Conservation (phyloP, 2,329 filamentous ascomycete genomes). For the Whalleya microplaca region DNA sequence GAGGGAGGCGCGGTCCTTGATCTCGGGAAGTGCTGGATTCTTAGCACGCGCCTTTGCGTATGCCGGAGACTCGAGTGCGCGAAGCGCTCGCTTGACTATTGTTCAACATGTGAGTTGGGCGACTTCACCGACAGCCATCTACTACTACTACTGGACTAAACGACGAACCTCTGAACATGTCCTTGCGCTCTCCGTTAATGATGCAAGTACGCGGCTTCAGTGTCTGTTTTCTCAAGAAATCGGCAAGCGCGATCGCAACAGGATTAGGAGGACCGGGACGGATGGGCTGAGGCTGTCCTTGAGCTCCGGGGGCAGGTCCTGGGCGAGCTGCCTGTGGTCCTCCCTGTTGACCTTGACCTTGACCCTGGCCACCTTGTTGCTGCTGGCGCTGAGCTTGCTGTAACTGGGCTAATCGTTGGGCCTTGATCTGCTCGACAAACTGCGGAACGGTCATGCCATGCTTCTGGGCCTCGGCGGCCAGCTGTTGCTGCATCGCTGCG, state of each 20-base stretch:
- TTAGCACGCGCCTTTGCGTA: constrained; percentile 90
- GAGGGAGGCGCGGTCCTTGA: constrained; percentile 85
- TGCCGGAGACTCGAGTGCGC: constrained; percentile 83
- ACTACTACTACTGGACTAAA: not conserved
- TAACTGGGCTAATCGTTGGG: constrained; percentile 55
- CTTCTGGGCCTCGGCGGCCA: constrained; percentile 81
- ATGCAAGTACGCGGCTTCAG: constrained; percentile 91
- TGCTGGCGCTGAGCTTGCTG: constrained; percentile 47
- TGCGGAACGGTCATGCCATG: constrained; percentile 83
- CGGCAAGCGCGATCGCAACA: constrained; percentile 83
- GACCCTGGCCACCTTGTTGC: constrained; percentile 42
- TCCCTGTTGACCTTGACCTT: constrained; percentile 38
- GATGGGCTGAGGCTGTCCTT: constrained; percentile 67
- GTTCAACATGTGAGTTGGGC: constrained; percentile 16
- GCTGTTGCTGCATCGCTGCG: constrained; percentile 77
- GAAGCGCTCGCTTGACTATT: constrained; percentile 91
- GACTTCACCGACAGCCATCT: not conserved
- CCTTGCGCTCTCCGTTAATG: constrained; percentile 93
- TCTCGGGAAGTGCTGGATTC: constrained; percentile 84
- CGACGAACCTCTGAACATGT: constrained; percentile 87
- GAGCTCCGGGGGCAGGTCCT: constrained; percentile 40
- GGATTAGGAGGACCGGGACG: constrained; percentile 83
- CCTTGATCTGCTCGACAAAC: constrained; percentile 74
- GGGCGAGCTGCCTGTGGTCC: constrained; percentile 40
- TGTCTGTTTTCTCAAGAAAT: constrained; percentile 82